Evolutionary conservation across 2,329 filamentous ascomycete species (phyloP).

Genomic region (Aureobasidium sp.): DNA sequence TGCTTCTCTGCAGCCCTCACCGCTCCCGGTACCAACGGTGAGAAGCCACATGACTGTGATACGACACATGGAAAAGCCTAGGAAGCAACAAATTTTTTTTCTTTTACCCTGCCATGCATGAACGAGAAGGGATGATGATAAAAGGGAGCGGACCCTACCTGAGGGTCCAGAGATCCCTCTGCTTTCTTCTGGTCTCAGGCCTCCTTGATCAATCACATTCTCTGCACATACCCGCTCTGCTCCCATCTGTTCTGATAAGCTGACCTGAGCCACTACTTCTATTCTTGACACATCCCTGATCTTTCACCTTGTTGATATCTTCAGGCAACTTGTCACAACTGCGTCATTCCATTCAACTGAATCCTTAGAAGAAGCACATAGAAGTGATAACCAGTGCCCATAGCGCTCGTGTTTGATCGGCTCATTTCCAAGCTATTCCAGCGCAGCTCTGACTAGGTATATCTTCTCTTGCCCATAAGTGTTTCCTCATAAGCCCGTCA

Average conservation of each 20-base stretch:
- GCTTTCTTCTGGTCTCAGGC: constrained; percentile 4
- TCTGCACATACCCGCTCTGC: constrained; percentile 2
- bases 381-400: not conserved
- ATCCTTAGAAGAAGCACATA: not conserved
- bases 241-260: not conserved
- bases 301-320: not conserved
- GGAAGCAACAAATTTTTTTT: not conserved
- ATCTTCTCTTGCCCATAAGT: not conserved
- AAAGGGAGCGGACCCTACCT: not conserved
- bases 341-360: not conserved
- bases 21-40: not conserved
- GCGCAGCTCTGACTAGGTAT: not conserved
- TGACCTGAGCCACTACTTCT: constrained; percentile 11
- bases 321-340: not conserved
- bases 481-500: constrained; percentile 3
- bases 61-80: not conserved
- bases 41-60: constrained; percentile 2
- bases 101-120: constrained; percentile 5
- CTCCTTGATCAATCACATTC: not conserved
- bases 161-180: not conserved
- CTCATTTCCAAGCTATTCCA: not conserved
- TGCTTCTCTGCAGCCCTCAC: constrained; percentile 9
- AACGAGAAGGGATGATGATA: constrained; percentile 5
- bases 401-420: not conserved
- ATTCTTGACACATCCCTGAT: not conserved